These are phyloP conservation scores for Nepenthes alata DNA, from an alignment of 179 eudicot species.

Conservation along the genomic window DNA sequence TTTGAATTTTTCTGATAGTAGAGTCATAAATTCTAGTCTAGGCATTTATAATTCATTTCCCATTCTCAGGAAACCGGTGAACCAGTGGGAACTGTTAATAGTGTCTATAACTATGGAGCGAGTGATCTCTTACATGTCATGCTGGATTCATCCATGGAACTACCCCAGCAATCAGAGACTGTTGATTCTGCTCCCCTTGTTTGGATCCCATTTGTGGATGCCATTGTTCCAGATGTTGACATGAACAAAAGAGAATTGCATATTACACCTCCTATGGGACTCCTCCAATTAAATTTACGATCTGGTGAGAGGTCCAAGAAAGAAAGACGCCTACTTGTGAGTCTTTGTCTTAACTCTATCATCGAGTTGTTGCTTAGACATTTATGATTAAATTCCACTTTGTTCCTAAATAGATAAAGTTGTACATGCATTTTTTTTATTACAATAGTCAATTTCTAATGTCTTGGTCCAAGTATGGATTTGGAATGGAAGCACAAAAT, in stretches of 20 bases:
- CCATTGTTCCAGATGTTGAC: slow-evolving; percentile 83
- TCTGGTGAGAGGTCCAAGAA: slow-evolving; percentile 73
- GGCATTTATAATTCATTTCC: not conserved
- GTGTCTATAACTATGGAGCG: slow-evolving; percentile 63
- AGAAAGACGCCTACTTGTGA: slow-evolving; percentile 80
- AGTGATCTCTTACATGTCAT: slow-evolving; percentile 75
- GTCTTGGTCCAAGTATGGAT: no score
- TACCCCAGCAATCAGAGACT: slow-evolving; percentile 17
- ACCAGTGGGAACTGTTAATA: slow-evolving; percentile 74
- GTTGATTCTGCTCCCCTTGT: slow-evolving; percentile 51
- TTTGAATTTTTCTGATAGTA: not conserved
- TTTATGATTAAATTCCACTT: no score
- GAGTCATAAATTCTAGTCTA: not conserved
- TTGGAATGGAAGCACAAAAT: no score
- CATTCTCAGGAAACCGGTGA: slow-evolving; percentile 61
- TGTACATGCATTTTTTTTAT: no score
- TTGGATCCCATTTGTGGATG: slow-evolving; percentile 94
- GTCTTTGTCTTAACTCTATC: slow-evolving; percentile 12
- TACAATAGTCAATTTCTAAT: no score
- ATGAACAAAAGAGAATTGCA: slow-evolving; percentile 62
- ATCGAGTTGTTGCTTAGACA: no score
- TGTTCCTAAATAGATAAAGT: no score
- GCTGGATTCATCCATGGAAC: slow-evolving; percentile 38
- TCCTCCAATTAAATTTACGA: slow-evolving; percentile 68
- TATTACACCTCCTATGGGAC: slow-evolving; percentile 94